Percentiles rank a stretch among this genome's conserved stretches.
phyloP scores from a whole-genome alignment of 2,329 filamentous ascomycete species.

The Verticillium nonalfalfae region DNA sequence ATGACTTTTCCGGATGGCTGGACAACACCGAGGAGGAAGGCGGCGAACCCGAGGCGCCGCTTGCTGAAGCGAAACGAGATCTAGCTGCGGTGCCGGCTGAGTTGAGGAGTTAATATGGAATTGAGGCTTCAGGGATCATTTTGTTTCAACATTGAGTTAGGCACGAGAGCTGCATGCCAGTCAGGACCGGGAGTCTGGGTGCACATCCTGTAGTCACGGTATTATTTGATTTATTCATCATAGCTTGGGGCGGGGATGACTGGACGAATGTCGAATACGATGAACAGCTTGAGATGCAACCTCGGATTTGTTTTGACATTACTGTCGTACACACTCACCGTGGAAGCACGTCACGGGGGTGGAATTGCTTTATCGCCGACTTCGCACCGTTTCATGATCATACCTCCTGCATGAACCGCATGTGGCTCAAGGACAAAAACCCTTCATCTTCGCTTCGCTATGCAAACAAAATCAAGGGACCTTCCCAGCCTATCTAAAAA shows the following conservation, averaged over 20 bases:
- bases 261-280: background rate
- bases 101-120: background rate
- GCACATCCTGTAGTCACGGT: too few relatives aligned
- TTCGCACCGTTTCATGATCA: too few relatives aligned
- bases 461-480: background rate
- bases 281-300: background rate
- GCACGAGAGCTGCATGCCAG: too few relatives aligned
- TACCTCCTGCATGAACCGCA: too few relatives aligned
- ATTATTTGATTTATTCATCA: background rate
- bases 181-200: too few relatives aligned
- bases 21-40: slow-evolving; percentile 6
- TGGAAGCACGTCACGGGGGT: background rate
- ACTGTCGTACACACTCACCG: too few relatives aligned
- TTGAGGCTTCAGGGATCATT: background rate
- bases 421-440: too few relatives aligned
- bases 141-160: too few relatives aligned
- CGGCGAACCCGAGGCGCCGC: background rate
- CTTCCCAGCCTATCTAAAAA: background rate
- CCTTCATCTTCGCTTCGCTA: background rate
- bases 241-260: background rate
- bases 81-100: background rate
- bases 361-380: too few relatives aligned
- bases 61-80: background rate
- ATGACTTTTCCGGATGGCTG: slow-evolving; percentile 13
- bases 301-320: background rate